Percentiles rank a stretch among this genome's conserved stretches.
Evolutionary conservation across 192 early-diverging fungal species (phyloP).

Genomic region (Phycomyces blakesleeanus): DNA sequence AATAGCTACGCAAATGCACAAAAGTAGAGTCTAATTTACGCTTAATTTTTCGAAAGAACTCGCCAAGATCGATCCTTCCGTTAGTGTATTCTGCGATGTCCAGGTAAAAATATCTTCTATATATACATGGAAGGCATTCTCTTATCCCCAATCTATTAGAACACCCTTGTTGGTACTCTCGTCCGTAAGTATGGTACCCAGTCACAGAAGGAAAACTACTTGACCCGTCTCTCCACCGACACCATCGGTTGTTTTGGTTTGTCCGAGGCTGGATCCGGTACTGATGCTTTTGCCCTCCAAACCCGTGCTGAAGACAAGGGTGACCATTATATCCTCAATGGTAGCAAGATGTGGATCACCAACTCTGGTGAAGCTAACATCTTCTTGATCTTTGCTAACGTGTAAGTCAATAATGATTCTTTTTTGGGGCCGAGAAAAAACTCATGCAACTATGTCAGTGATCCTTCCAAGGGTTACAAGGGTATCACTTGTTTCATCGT

Average conservation of each 20-base stretch:
- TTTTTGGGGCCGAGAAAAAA: not conserved
- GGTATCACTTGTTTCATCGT: conserved; percentile 97
- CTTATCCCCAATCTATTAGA: conserved; percentile 45
- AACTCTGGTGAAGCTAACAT: conserved; percentile 95
- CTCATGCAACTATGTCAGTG: conserved; percentile 28
- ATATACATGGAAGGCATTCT: not conserved
- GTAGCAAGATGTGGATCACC: conserved; percentile 92
- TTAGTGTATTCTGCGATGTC: conserved; percentile 90
- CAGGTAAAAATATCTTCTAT: conserved; percentile 40
- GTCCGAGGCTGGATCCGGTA: conserved; percentile 87
- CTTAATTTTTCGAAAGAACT: conserved; percentile 55
- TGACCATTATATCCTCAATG: conserved; percentile 87
- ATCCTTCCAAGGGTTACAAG: conserved; percentile 90
- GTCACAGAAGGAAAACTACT: conserved; percentile 76
- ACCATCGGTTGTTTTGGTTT: conserved; percentile 93
- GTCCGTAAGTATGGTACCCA: conserved; percentile 79
- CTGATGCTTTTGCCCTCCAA: conserved; percentile 60
- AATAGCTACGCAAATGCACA: too few species aligned
- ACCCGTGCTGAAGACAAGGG: conserved; percentile 80
- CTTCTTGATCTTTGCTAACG: conserved; percentile 97
- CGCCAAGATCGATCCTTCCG: conserved; percentile 92
- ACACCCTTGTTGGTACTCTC: conserved; percentile 94
- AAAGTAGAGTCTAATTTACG: too few species aligned
- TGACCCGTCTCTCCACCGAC: conserved; percentile 77
- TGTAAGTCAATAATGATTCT: conserved; percentile 37